Evolutionary conservation across 2,329 filamentous ascomycete genomes (phyloP).

Genomic region (Myriosclerotinia scirpicola): DNA sequence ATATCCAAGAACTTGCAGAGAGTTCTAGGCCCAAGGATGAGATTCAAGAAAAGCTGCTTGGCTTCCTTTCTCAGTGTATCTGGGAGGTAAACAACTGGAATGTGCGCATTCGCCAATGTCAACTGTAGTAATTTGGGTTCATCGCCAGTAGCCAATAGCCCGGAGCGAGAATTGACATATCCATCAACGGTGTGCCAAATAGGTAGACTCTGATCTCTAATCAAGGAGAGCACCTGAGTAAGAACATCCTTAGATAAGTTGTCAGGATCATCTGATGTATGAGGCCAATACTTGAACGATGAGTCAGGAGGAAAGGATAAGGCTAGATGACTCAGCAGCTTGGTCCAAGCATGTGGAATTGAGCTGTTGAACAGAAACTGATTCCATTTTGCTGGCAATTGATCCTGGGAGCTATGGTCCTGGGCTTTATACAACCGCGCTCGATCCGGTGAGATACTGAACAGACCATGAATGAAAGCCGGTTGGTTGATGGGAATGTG

Average conservation of each 20-base stretch:
- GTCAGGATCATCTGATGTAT: constrained; percentile 15
- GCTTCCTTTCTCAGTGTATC: constrained; percentile 21
- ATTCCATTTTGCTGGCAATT: constrained; percentile 39
- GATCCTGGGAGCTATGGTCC: constrained; percentile 34
- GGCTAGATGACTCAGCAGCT: constrained; percentile 28
- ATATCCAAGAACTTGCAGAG: constrained; percentile 27
- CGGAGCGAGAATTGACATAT: constrained; percentile 25
- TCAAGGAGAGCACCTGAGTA: constrained; percentile 27
- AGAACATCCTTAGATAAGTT: constrained; percentile 27
- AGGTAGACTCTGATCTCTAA: constrained; percentile 26
- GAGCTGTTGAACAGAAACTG: constrained; percentile 35
- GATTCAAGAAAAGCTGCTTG: constrained; percentile 25
- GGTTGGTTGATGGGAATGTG: constrained; percentile 40
- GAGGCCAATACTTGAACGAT: constrained; percentile 32
- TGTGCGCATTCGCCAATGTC: constrained; percentile 32
- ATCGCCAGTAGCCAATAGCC: constrained; percentile 26
- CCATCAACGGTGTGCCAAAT: constrained; percentile 32
- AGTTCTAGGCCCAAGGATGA: constrained; percentile 22
- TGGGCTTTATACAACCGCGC: constrained; percentile 35
- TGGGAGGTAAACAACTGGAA: constrained; percentile 34
- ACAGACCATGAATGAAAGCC: constrained; percentile 42
- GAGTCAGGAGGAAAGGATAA: constrained; percentile 19
- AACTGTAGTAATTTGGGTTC: constrained; percentile 25
- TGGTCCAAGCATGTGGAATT: constrained; percentile 37
- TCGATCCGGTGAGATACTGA: constrained; percentile 41